Evolutionary conservation across 116 monocot species (phyloP), one percentile per base, ranked within the genome.

Genomic region (Cymodocea nodosa): DNA sequence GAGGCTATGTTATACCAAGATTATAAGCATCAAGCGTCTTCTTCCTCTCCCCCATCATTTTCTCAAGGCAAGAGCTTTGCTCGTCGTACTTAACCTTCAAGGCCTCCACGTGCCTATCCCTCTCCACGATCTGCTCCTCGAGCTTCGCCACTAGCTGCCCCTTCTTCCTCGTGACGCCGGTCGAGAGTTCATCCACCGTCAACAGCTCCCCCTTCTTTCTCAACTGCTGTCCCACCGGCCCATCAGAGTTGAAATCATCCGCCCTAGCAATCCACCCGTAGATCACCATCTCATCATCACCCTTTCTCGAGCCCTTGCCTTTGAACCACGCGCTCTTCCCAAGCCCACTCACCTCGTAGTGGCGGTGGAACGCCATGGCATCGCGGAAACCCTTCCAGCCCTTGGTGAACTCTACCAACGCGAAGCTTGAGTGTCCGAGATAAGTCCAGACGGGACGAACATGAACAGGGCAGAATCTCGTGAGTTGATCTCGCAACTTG

Each of bases 371-470:
- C 4, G 71, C 68, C 77, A 93, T 75, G 2, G 82, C 89, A 73
- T 83, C 73, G 44, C 67, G 76, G 60, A 93, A 89, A 4, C 93
- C 93, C 50, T 20, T 56, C 89, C 93, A 93, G 23, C 76, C 81
- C 61, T 70, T 82, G 23, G 60, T 65, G 63, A 93, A 93, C 40
- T 78, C 77, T 16, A 89, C 82, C 25, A 85, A 65, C 3, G 84
- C 84, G 60, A 35, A 75, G 15, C 82, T 78, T 16, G 78, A 76
- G 22, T 76, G 76, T 13, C 81, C 79, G 50, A 57, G 67, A 36
- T 64, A 66, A 49, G 44, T 70, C 60, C 87, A 82, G 61, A 77
- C 75, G 51, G 74, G 66, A 53, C 67, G 63, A 7, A 83, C 80
- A 36, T 82, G 82, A 25, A 71, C 62, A 19, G 81, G 79, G 64